These are phyloP conservation scores for Echinosophora koreensis DNA, from an alignment of 306 rosid genomes.

Conservation along the genomic window DNA sequence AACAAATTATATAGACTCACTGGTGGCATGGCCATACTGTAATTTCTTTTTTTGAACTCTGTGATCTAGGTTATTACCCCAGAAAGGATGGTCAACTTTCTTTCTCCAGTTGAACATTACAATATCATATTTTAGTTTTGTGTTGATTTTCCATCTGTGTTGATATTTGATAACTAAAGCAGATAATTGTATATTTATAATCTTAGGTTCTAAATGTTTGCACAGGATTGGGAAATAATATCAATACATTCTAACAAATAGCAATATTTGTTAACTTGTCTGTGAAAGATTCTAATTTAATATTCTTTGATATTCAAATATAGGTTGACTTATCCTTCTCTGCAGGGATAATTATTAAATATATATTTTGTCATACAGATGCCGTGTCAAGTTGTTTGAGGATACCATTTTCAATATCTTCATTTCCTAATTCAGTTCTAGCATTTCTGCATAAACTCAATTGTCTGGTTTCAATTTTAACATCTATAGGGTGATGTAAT, in stretches of 20 bases:
- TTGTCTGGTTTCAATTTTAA: constrained; percentile 43
- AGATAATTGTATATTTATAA: constrained; percentile 15
- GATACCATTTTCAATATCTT: constrained; percentile 38
- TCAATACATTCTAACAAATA: constrained; percentile 4
- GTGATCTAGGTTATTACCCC: neutral
- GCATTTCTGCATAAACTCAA: constrained; percentile 29
- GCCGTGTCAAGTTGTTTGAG: constrained; percentile 27
- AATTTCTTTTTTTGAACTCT: neutral
- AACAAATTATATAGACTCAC: neutral
- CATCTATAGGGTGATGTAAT: constrained; percentile 79
- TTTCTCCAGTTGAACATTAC: constrained; percentile 8
- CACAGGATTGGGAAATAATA: constrained; percentile 3
- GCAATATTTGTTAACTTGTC: neutral
- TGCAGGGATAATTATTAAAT: neutral
- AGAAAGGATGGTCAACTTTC: constrained; percentile 8
- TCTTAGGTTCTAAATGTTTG: constrained; percentile 16
- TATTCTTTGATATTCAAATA: constrained; percentile 17
- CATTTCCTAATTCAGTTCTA: constrained; percentile 39
- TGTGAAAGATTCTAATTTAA: neutral
- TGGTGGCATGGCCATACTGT: neutral
- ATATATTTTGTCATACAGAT: constrained; percentile 6
- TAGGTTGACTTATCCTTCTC: constrained; percentile 25
- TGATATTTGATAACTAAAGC: constrained; percentile 15
- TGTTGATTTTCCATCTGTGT: constrained; percentile 20
- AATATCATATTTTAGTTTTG: constrained; percentile 38